Evolutionary conservation across 192 early-diverging fungal genomes (phyloP).

Genomic region (Ambispora gerdemannii): DNA sequence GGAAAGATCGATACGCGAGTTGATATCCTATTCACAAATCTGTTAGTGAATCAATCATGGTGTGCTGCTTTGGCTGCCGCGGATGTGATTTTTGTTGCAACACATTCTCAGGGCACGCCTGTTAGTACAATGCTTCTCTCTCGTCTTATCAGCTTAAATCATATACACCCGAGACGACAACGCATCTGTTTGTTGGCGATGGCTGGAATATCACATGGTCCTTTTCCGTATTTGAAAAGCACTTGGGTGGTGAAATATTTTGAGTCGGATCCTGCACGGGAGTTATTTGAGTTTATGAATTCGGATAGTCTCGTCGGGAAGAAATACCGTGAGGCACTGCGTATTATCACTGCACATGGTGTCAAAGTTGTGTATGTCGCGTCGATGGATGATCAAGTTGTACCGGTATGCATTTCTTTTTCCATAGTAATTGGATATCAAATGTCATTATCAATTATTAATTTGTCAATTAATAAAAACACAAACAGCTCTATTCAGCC

Average conservation of each 20-base stretch:
- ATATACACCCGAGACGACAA: constrained; percentile 66
- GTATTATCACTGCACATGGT: constrained; percentile 61
- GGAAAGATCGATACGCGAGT: constrained; percentile 89
- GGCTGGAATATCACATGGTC: constrained; percentile 92
- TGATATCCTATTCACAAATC: constrained; percentile 71
- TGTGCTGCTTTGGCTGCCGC: constrained; percentile 46
- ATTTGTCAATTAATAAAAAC: too few species aligned
- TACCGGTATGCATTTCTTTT: constrained; percentile 51
- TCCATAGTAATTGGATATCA: background rate
- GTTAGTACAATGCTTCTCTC: constrained; percentile 78
- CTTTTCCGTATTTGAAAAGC: constrained; percentile 78
- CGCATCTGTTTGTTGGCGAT: constrained; percentile 79
- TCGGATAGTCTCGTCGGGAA: constrained; percentile 63
- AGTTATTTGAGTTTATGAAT: constrained; percentile 94
- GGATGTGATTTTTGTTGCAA: constrained; percentile 82
- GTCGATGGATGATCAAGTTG: constrained; percentile 94
- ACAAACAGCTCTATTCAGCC: constrained; percentile 66
- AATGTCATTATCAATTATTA: too few species aligned
- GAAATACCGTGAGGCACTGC: constrained; percentile 70
- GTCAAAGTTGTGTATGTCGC: constrained; percentile 76
- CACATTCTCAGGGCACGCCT: constrained; percentile 93
- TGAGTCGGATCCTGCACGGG: constrained; percentile 84
- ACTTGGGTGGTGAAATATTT: constrained; percentile 83
- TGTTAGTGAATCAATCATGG: constrained; percentile 55
- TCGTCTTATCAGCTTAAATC: constrained; percentile 57